Conservation (phyloP, 176 grass and related monocot genomes). For the Musa troglodytarum region DNA sequence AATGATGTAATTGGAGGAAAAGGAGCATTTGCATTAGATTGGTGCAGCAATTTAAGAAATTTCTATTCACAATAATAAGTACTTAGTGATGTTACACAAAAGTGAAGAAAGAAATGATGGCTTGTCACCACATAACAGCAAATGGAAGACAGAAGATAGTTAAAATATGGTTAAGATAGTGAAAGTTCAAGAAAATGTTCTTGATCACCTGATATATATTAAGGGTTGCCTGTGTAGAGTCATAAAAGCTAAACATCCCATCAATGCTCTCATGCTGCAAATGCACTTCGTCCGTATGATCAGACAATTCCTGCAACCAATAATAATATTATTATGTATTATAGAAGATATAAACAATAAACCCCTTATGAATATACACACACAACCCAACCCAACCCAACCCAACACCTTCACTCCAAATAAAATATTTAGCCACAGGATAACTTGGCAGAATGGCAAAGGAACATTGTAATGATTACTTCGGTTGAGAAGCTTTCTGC, state of each 20-base stretch:
- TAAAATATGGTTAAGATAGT: no score
- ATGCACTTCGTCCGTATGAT: conserved; percentile 71
- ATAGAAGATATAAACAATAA: neutral
- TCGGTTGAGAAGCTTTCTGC: neutral
- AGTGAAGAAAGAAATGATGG: no score
- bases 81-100: no score
- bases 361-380: no score
- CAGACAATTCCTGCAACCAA: conserved; percentile 66
- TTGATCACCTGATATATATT: conserved; percentile 76
- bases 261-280: conserved; percentile 76
- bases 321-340: neutral
- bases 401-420: neutral
- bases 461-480: neutral
- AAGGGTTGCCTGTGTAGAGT: conserved; percentile 66
- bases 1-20: neutral
- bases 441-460: neutral
- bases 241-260: conserved; percentile 91
- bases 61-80: neutral
- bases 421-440: neutral
- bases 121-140: neutral
- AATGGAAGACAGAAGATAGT: neutral
- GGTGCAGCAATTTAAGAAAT: neutral
- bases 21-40: neutral
- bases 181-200: conserved; percentile 3
- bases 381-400: neutral